phyloP scores from a whole-genome alignment of 768 basidiomycete genomes.

The Boletus reticuloceps region DNA sequence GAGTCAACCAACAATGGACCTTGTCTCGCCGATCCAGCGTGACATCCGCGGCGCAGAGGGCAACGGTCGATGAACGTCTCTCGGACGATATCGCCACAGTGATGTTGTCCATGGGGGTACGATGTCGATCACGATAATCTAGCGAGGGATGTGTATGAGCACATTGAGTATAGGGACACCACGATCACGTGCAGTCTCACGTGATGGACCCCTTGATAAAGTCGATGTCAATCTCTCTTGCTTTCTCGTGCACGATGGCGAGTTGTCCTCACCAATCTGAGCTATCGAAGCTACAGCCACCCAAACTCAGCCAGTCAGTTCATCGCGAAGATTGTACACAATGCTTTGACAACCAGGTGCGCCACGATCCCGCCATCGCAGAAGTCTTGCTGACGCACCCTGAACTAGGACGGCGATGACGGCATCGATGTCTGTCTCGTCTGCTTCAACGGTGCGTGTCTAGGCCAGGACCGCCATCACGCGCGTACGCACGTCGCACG shows the following conservation, averaged over 20 bases:
- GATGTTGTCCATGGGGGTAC: too few species aligned
- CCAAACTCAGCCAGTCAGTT: conserved; percentile 67
- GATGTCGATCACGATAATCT: too few species aligned
- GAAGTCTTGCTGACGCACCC: not conserved
- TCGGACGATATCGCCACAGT: too few species aligned
- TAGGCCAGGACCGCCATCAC: conserved; percentile 61
- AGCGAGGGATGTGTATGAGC: too few species aligned
- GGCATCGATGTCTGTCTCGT: conserved; percentile 88
- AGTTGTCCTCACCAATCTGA: conserved; percentile 53
- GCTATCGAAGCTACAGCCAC: conserved; percentile 49
- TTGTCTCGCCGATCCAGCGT: too few species aligned
- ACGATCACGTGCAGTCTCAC: not conserved
- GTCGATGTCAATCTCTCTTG: not conserved
- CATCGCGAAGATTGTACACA: conserved; percentile 95
- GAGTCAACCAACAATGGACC: too few species aligned
- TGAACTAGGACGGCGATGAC: conserved; percentile 56
- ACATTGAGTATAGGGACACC: too few species aligned
- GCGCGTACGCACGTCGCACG: conserved; percentile 69
- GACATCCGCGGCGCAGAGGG: too few species aligned
- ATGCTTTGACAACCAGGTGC: conserved; percentile 92
- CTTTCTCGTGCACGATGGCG: conserved; percentile 15
- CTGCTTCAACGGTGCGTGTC: conserved; percentile 95
- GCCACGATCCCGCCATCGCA: conserved; percentile 9
- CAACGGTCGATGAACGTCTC: too few species aligned
- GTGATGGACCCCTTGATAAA: conserved; percentile 2